Base-by-base conservation (phyloP, 495 filamentous ascomycete species). In the Saxophila tyrrhenica region DNA sequence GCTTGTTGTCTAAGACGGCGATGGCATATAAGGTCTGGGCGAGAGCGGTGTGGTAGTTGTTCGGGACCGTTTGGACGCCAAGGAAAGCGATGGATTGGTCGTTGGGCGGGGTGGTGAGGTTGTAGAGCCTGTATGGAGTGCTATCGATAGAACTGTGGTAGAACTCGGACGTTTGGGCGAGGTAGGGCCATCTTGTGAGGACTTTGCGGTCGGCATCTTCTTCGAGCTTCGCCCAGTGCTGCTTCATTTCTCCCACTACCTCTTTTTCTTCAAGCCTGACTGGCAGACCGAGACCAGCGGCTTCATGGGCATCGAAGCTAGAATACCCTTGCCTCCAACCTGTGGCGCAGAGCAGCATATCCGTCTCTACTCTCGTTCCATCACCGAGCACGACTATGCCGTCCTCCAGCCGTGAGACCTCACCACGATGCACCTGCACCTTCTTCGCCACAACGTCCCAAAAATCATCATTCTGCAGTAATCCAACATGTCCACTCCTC, bases 1-100 rank as follows among this genome's bases (percentile, higher is more conserved):
- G 9, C 2, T n/a, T 46, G 17, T 64, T 60, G 52, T 75, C 72
- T 15, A 72, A 62, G 42, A 61, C 69, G 10, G 70, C 71, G 16
- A 68, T 69, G 17, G 70, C 69, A 67, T 69, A 75, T 15, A 73
- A 66, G 9, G 72, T 60, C 57, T 75, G 74, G n/a, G 63, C 64
- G 58, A 73, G 69, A 38, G 67, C 69, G 9, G 55, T 65, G 52
- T 62, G 63, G 57, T 72, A 72, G 41, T 65, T 58, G 44, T 73
- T 73, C 2, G 62, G 54, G 11, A 70, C 48, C 9, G 56, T 38
- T 16, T 63, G 44, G 29, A 67, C 54, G n/a, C 72, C 66, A 19
- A 76, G 56, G 52, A 76, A 35, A 13, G 29, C 29, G 29, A 35
- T 35, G 29, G 29, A 35, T 13, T 35, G 54, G 58, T 74, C 70